phyloP scores from a whole-genome alignment of 371 early-diverging fungal genomes.

The Apophysomyces elegans region DNA sequence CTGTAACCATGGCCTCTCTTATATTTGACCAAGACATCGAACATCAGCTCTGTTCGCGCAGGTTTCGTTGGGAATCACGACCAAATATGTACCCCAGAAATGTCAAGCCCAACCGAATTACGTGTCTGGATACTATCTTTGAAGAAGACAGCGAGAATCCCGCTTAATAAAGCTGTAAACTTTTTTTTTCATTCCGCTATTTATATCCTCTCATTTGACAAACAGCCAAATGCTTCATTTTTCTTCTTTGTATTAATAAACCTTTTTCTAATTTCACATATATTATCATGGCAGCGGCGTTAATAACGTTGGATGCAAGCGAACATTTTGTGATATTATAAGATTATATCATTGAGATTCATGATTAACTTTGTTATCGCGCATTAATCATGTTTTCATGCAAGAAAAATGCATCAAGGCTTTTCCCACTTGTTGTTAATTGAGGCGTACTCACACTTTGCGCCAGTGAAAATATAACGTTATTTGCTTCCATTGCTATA shows the following conservation, averaged over 20 bases:
- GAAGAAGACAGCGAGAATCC: background rate
- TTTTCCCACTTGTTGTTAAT: too few relatives aligned
- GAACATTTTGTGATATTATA: too few relatives aligned
- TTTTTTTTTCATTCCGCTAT: background rate
- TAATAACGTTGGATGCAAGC: background rate
- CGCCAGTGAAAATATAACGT: too few relatives aligned
- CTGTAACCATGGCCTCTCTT: background rate
- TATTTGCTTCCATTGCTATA: too few relatives aligned
- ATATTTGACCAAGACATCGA: background rate
- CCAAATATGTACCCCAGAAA: background rate
- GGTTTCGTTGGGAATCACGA: slow-evolving; percentile 3
- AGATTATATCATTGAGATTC: too few relatives aligned
- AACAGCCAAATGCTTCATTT: background rate
- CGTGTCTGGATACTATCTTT: background rate
- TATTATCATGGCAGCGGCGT: background rate
- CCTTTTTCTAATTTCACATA: background rate
- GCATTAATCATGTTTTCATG: too few relatives aligned
- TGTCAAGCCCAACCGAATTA: background rate
- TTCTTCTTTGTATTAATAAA: background rate
- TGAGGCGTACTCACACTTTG: too few relatives aligned
- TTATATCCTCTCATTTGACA: background rate
- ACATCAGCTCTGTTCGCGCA: background rate
- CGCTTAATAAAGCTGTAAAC: background rate
- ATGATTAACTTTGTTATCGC: too few relatives aligned
- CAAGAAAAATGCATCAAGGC: too few relatives aligned